A percentile compares a stretch with the other conserved stretches of the same genome.
Conservation (phyloP, 768 basidiomycete species). For the Tubosaeta sp. region DNA sequence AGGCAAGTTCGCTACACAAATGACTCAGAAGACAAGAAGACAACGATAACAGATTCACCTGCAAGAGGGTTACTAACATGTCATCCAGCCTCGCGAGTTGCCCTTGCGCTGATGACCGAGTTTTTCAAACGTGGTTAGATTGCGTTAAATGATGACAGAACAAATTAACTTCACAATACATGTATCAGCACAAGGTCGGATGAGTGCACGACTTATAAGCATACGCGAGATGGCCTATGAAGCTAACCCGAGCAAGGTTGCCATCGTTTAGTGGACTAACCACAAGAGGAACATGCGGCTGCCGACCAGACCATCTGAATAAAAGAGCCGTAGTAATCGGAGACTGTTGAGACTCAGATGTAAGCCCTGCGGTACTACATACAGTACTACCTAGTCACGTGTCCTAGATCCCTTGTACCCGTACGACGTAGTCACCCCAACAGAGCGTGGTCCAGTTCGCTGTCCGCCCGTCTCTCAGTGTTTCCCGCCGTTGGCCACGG, state of each 20-base stretch:
- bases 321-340: slow-evolving; percentile 68
- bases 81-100: slow-evolving; percentile 51
- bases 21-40: slow-evolving; percentile 3
- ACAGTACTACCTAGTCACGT: no score
- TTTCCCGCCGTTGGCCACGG: no score
- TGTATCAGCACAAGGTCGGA: slow-evolving; percentile 67
- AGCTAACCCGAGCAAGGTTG: slow-evolving; percentile 79
- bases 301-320: slow-evolving; percentile 77
- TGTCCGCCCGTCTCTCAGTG: no score
- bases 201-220: slow-evolving; percentile 59
- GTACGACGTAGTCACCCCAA: no score
- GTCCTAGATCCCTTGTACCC: no score
- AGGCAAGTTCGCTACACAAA: slow-evolving; percentile 57
- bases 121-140: slow-evolving; percentile 36
- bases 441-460: no score
- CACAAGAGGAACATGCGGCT: slow-evolving; percentile 71
- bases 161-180: slow-evolving; percentile 55
- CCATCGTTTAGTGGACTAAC: slow-evolving; percentile 76
- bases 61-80: slow-evolving; percentile 53
- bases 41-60: slow-evolving; percentile 40
- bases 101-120: slow-evolving; percentile 50
- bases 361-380: no score
- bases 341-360: slow-evolving; percentile 45
- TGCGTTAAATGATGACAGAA: neutral
- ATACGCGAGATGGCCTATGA: slow-evolving; percentile 73